These are phyloP conservation scores for Castanospermum australe DNA, from an alignment of 306 rosid species.

Conservation along the genomic window DNA sequence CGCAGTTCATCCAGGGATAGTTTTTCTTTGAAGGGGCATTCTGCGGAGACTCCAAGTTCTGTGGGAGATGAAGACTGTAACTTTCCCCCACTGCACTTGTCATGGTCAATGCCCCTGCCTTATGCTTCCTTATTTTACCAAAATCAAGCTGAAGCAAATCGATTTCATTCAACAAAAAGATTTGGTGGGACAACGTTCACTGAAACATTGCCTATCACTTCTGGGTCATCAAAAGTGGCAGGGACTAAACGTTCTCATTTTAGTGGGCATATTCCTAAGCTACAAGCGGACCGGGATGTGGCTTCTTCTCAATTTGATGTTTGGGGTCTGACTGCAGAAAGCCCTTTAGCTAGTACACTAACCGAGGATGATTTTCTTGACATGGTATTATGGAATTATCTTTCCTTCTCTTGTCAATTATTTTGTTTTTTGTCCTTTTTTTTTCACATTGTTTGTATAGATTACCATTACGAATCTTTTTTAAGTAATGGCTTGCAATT, in stretches of 20 bases:
- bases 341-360: conserved; percentile 52
- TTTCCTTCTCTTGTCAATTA: not conserved
- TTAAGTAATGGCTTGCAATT: not conserved
- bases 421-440: not conserved
- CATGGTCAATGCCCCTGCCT: conserved; percentile 50
- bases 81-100: conserved; percentile 19
- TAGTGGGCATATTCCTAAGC: conserved; percentile 25
- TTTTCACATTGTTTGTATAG: not conserved
- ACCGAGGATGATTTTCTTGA: conserved; percentile 79
- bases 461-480: not conserved
- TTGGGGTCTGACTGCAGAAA: conserved; percentile 57
- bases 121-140: conserved; percentile 41
- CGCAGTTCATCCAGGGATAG: conserved; percentile 34
- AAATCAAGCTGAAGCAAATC: conserved; percentile 36
- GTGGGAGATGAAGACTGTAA: conserved; percentile 37
- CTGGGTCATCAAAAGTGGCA: conserved; percentile 29
- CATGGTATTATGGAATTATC: conserved; percentile 48
- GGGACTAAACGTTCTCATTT: conserved; percentile 24
- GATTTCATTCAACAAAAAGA: conserved; percentile 36
- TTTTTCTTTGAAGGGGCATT: conserved; percentile 40
- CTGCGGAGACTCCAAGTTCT: conserved; percentile 37
- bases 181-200: conserved; percentile 18
- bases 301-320: conserved; percentile 45
- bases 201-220: conserved; percentile 22
- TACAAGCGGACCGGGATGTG: conserved; percentile 37